Conservation (phyloP, 2,329 filamentous ascomycete species). For the Neurospora crassa region DNA sequence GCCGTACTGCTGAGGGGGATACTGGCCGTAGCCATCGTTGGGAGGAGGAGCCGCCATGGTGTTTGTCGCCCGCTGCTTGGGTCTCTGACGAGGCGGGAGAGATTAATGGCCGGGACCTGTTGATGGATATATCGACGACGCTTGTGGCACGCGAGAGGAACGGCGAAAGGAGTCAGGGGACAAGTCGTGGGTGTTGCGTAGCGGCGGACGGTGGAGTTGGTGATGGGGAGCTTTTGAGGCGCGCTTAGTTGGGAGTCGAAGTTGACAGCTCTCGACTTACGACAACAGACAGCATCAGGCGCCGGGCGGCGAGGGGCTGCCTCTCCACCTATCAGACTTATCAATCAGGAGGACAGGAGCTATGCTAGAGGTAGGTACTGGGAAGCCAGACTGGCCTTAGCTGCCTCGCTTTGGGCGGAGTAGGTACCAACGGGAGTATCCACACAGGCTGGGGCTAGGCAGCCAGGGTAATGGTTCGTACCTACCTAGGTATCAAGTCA, state of each 20-base stretch:
- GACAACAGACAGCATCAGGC: background rate
- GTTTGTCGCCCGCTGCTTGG: constrained; percentile 20
- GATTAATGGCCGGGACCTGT: background rate
- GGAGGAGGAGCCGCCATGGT: constrained; percentile 43
- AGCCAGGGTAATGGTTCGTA: background rate
- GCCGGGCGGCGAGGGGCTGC: background rate
- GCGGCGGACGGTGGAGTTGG: constrained; percentile 10
- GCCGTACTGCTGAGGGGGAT: constrained; percentile 31
- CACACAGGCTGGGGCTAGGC: background rate
- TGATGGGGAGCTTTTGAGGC: constrained; percentile 5
- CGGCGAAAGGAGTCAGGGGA: constrained; percentile 3
- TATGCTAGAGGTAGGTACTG: background rate
- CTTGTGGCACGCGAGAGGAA: background rate
- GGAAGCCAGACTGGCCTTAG: background rate
- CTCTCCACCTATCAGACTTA: background rate
- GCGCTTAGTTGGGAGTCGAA: constrained; percentile 4
- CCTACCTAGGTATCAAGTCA: background rate
- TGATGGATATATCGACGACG: background rate
- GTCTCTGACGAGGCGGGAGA: constrained; percentile 16
- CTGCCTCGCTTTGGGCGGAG: background rate
- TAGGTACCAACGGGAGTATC: background rate
- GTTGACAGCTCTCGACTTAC: constrained; percentile 1
- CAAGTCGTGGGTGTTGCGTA: constrained; percentile 1
- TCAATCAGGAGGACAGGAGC: background rate
- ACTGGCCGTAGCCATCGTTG: constrained; percentile 44